Conservation (phyloP, 164 flowering plant species). For the Tetrastigma voinierianum region DNA sequence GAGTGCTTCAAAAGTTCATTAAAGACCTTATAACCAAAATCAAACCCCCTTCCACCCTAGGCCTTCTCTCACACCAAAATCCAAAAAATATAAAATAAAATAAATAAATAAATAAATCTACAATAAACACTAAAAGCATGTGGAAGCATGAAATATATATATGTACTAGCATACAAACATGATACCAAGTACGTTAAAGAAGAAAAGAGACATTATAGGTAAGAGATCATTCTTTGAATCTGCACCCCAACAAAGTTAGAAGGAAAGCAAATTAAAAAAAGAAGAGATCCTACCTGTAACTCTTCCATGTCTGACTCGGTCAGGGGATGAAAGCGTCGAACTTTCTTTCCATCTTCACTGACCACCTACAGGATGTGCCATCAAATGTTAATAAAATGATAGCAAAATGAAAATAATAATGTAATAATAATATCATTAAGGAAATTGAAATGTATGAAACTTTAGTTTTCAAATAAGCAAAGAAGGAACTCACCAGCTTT, state of each 20-base stretch:
- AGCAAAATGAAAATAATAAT: background rate
- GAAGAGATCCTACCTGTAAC: slow-evolving; percentile 59
- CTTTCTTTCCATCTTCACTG: slow-evolving; percentile 91
- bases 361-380: slow-evolving; percentile 51
- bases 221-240: background rate
- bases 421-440: background rate
- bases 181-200: background rate
- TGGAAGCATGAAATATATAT: no score
- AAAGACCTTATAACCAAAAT: no score
- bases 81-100: background rate
- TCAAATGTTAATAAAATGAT: background rate
- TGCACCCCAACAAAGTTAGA: background rate
- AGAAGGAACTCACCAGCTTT: slow-evolving; percentile 67
- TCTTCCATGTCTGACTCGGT: slow-evolving; percentile 81
- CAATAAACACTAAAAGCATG: no score
- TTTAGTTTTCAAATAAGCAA: background rate
- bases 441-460: background rate
- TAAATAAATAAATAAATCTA: no score
- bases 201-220: background rate
- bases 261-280: slow-evolving; percentile 2
- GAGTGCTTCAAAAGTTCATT: no score
- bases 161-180: background rate
- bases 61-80: no score
- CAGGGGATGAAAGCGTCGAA: slow-evolving; percentile 64
- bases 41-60: no score